phyloP scores from a whole-genome alignment of 371 early-diverging fungal species.

The Rhizopus stolonifer region DNA sequence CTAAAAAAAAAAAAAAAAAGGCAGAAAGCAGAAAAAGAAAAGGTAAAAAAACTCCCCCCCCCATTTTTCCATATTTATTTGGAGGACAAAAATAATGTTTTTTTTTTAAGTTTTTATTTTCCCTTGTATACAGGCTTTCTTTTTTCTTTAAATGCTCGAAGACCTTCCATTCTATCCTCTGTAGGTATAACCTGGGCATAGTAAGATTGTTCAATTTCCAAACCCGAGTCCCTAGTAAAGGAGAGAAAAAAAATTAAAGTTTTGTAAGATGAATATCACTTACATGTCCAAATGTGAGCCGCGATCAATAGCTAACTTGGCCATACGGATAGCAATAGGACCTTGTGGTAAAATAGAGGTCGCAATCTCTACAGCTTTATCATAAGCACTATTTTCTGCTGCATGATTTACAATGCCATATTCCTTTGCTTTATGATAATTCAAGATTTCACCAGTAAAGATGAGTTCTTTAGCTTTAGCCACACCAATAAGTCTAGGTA shows the following conservation, averaged over 20 bases:
- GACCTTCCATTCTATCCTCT: constrained; percentile 91
- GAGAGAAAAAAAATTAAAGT: neutral
- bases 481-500: constrained; percentile 85
- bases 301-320: constrained; percentile 83
- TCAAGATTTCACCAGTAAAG: constrained; percentile 78
- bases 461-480: constrained; percentile 92
- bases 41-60: neutral
- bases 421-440: constrained; percentile 62
- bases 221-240: constrained; percentile 68
- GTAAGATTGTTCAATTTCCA: constrained; percentile 93
- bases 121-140: constrained; percentile 76
- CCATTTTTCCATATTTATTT: no score
- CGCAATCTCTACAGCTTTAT: constrained; percentile 80
- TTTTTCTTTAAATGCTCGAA: constrained; percentile 54
- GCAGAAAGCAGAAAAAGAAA: neutral
- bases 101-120: constrained; percentile 14
- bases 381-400: constrained; percentile 62
- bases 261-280: constrained; percentile 18
- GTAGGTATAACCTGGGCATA: constrained; percentile 95
- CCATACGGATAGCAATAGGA: constrained; percentile 88
- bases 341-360: constrained; percentile 82
- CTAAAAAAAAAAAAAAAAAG: neutral
- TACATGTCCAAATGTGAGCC: constrained; percentile 85
- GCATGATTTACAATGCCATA: constrained; percentile 83
- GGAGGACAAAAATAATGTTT: no score